A percentile compares a stretch with the other conserved stretches of the same genome.
Evolutionary conservation across 1,139 yeast genomes (phyloP).

Genomic region (Zygosaccharomyces sapae): DNA sequence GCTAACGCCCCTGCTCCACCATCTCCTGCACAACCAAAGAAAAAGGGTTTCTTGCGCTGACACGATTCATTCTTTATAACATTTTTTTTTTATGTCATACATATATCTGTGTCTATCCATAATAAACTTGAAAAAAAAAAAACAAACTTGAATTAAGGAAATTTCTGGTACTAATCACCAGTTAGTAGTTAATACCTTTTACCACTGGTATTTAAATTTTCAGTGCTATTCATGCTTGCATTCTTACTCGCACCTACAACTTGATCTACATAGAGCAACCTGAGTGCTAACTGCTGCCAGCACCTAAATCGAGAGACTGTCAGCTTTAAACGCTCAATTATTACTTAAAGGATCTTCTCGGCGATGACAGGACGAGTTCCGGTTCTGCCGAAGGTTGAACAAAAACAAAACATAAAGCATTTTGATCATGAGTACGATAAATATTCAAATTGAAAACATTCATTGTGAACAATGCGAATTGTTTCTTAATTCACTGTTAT

Average conservation of each 20-base stretch:
- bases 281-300: not conserved
- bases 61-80: not conserved
- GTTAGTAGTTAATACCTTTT: too few relatives aligned
- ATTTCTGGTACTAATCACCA: too few relatives aligned
- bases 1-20: conserved; percentile 42
- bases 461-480: conserved; percentile 52
- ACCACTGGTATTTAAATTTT: too few relatives aligned
- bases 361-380: too few relatives aligned
- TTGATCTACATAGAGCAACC: too few relatives aligned
- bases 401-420: conserved; percentile 15
- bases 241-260: too few relatives aligned
- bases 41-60: conserved; percentile 60
- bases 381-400: too few relatives aligned
- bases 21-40: conserved; percentile 47
- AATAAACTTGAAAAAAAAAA: not conserved
- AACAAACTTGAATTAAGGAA: too few relatives aligned
- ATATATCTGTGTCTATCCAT: not conserved
- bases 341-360: not conserved
- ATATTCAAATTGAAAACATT: conserved; percentile 42
- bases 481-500: conserved; percentile 36
- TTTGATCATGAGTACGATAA: conserved; percentile 34
- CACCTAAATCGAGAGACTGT: not conserved
- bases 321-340: conserved; percentile 1
- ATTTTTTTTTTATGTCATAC: not conserved
- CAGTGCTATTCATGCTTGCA: too few relatives aligned